Conservation (phyloP, 352 stramenopile species). For the Globisporangium abappressorium region DNA sequence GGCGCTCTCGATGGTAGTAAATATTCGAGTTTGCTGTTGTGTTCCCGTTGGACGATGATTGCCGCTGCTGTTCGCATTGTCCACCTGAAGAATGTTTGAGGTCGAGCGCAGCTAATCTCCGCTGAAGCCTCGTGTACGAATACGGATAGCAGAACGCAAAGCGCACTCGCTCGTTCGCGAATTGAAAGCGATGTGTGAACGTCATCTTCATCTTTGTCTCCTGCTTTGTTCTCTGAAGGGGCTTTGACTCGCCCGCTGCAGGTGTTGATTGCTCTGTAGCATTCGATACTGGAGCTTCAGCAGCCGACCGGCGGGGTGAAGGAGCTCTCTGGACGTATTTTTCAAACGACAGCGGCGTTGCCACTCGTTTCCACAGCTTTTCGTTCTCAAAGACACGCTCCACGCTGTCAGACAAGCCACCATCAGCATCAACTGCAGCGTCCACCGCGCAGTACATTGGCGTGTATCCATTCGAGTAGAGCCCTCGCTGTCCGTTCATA, state of each 20-base stretch:
- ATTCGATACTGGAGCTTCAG: neutral
- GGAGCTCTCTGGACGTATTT: slow-evolving; percentile 23
- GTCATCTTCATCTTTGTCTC: slow-evolving; percentile 48
- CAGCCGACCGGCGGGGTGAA: neutral
- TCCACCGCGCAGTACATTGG: slow-evolving; percentile 29
- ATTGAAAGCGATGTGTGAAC: slow-evolving; percentile 45
- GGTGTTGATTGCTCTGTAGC: neutral
- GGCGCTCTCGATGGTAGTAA: slow-evolving; percentile 81
- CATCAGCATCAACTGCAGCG: neutral
- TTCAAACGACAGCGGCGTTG: slow-evolving; percentile 36
- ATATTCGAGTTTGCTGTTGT: slow-evolving; percentile 14
- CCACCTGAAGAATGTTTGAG: neutral
- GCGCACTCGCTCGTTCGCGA: slow-evolving; percentile 38
- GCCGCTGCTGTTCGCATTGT: neutral
- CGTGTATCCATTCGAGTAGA: slow-evolving; percentile 38
- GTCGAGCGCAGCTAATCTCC: slow-evolving; percentile 42
- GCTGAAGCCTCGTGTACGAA: slow-evolving; percentile 57
- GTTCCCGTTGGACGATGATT: neutral
- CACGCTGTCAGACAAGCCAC: neutral
- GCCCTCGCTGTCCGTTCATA: slow-evolving; percentile 39
- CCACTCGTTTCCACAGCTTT: slow-evolving; percentile 34
- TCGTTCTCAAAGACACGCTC: slow-evolving; percentile 28
- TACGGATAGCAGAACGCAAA: slow-evolving; percentile 80
- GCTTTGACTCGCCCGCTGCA: neutral
- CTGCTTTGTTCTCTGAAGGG: slow-evolving; percentile 1